phyloP scores from a whole-genome alignment of 2,329 filamentous ascomycete genomes.

The Balansia obtecta region DNA sequence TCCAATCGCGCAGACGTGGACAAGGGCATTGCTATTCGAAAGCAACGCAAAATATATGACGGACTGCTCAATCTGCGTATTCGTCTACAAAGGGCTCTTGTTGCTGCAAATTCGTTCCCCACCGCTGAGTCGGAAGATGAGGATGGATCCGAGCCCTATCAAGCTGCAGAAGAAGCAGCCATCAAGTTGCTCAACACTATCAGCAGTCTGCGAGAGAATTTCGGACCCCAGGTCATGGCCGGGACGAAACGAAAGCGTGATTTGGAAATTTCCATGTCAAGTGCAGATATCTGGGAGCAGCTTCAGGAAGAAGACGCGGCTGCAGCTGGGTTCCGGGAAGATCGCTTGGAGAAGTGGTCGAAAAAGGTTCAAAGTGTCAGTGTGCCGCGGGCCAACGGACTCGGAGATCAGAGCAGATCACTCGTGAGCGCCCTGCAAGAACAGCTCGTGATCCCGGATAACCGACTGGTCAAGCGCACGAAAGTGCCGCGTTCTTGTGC shows the following conservation, averaged over 20 bases:
- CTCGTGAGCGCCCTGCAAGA: constrained; percentile 57
- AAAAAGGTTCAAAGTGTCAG: constrained; percentile 47
- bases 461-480: constrained; percentile 54
- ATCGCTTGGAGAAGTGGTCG: constrained; percentile 83
- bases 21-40: constrained; percentile 77
- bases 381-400: constrained; percentile 13
- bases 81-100: constrained; percentile 80
- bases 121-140: constrained; percentile 27
- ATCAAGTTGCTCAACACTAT: constrained; percentile 76
- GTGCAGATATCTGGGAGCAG: constrained; percentile 57
- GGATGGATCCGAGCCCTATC: constrained; percentile 42
- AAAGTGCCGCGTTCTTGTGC: constrained; percentile 65
- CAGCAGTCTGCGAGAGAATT: constrained; percentile 52
- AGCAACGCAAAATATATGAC: constrained; percentile 78
- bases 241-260: constrained; percentile 51
- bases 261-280: constrained; percentile 42
- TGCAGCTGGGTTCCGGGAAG: constrained; percentile 49
- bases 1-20: constrained; percentile 47
- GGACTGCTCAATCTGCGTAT: constrained; percentile 82
- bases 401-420: constrained; percentile 21
- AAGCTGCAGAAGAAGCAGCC: constrained; percentile 73
- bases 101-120: constrained; percentile 65
- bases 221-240: constrained; percentile 36
- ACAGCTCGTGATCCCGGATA: constrained; percentile 52
- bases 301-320: constrained; percentile 54